Evolutionary conservation across 495 filamentous ascomycete genomes (phyloP).

Genomic region (Podospora bellae-mahoneyi): DNA sequence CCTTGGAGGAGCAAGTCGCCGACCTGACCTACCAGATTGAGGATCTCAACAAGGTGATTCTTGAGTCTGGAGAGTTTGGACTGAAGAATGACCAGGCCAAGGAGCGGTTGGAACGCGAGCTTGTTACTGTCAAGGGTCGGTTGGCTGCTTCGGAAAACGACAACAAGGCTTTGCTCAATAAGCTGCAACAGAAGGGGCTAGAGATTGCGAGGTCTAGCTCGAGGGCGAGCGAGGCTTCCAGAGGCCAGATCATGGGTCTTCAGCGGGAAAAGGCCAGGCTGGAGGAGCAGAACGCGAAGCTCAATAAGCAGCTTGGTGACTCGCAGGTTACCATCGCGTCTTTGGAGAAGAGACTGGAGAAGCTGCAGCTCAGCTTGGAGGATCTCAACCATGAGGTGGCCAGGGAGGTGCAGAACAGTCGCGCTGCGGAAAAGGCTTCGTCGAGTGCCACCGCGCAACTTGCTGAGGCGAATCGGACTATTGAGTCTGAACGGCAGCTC

Average conservation of each 20-base stretch:
- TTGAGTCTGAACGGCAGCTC: constrained; percentile 88
- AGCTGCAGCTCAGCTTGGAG: constrained; percentile 81
- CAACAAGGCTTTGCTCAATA: constrained; percentile 91
- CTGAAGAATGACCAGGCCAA: constrained; percentile 88
- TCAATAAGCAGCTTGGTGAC: constrained; percentile 83
- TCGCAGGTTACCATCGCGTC: constrained; percentile 79
- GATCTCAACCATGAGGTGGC: constrained; percentile 92
- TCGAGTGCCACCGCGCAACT: constrained; percentile 79
- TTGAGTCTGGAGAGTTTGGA: constrained; percentile 83
- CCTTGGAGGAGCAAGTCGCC: constrained; percentile 70
- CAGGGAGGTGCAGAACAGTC: constrained; percentile 83
- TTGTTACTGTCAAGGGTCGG: constrained; percentile 88
- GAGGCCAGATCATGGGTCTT: constrained; percentile 68
- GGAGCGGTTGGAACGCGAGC: constrained; percentile 84
- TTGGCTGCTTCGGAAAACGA: constrained; percentile 94
- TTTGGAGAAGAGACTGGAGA: constrained; percentile 94
- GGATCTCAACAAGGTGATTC: constrained; percentile 74
- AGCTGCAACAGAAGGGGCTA: constrained; percentile 95
- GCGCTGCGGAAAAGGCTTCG: constrained; percentile 87
- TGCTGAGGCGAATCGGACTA: constrained; percentile 79
- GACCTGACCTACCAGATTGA: constrained; percentile 73
- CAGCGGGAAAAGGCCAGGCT: constrained; percentile 81
- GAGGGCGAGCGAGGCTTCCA: constrained; percentile 77
- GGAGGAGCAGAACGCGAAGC: constrained; percentile 77
- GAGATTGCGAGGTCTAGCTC: constrained; percentile 92